phyloP scores from a whole-genome alignment of 202 grass and related monocot species.

The Dendrocalamus latiflorus region DNA sequence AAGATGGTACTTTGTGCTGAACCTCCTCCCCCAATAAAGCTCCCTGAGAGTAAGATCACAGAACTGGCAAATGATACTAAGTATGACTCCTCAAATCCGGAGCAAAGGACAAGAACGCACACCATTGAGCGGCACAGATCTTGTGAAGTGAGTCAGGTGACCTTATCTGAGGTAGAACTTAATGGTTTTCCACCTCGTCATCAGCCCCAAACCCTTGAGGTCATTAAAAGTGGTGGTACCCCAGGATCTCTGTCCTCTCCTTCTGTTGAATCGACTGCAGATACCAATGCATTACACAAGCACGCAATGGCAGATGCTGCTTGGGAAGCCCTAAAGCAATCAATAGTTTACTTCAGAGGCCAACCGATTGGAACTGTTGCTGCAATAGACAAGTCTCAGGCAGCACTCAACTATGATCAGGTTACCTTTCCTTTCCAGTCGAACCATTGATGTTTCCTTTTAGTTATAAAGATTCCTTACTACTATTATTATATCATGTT shows the following conservation, averaged over 20 bases:
- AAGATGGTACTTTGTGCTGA: constrained; percentile 31
- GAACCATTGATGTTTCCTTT: background rate
- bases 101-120: constrained; percentile 36
- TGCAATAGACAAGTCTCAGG: constrained; percentile 60
- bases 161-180: constrained; percentile 26
- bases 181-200: background rate
- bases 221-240: constrained; percentile 8
- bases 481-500: background rate
- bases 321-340: constrained; percentile 64
- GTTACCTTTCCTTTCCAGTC: constrained; percentile 34
- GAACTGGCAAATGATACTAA: constrained; percentile 15
- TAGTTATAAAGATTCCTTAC: background rate
- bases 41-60: constrained; percentile 8
- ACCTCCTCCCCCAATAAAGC: background rate
- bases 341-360: constrained; percentile 51
- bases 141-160: constrained; percentile 30
- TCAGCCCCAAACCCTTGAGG: constrained; percentile 21
- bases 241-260: background rate
- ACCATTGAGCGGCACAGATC: constrained; percentile 48
- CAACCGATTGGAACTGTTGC: constrained; percentile 77
- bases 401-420: constrained; percentile 82
- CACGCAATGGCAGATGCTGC: constrained; percentile 53
- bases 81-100: constrained; percentile 25
- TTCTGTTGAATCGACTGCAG: constrained; percentile 20
- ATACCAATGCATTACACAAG: constrained; percentile 29